phyloP scores from a whole-genome alignment of 208 protist species.

The Trichomonas gallinae region DNA sequence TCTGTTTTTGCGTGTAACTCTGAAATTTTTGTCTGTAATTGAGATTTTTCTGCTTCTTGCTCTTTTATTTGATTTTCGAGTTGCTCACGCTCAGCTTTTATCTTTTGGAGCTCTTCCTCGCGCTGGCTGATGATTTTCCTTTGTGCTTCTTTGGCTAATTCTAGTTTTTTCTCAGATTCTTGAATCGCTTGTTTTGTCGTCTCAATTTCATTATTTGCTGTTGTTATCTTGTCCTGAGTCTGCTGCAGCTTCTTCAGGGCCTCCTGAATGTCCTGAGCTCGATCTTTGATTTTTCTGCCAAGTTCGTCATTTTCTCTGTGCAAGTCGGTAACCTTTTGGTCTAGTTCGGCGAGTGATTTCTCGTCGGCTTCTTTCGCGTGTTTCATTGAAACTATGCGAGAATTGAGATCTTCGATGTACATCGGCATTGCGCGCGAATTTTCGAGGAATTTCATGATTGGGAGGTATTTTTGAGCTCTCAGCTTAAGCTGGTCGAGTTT shows the following conservation, averaged over 20 bases:
- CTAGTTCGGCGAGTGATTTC: background rate
- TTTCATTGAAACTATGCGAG: background rate
- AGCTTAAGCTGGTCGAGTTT: background rate
- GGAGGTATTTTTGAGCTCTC: background rate
- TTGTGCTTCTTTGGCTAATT: background rate
- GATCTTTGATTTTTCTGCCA: background rate
- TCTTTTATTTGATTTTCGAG: background rate
- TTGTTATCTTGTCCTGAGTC: background rate
- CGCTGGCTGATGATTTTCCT: background rate
- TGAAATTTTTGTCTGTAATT: background rate
- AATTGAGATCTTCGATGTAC: slow-evolving; percentile 4
- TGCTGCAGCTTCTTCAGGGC: background rate
- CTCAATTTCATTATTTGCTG: background rate
- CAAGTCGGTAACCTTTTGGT: background rate
- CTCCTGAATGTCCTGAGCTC: background rate
- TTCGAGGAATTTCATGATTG: background rate
- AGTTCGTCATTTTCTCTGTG: background rate
- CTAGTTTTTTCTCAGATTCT: background rate
- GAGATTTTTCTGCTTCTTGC: background rate
- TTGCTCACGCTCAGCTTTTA: background rate
- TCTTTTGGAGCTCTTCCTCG: background rate
- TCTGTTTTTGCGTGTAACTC: background rate
- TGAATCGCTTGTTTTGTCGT: background rate
- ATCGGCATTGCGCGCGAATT: background rate
- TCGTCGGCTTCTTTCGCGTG: background rate